phyloP scores from a whole-genome alignment of 2,329 filamentous ascomycete genomes.

The Talaromyces sp. region DNA sequence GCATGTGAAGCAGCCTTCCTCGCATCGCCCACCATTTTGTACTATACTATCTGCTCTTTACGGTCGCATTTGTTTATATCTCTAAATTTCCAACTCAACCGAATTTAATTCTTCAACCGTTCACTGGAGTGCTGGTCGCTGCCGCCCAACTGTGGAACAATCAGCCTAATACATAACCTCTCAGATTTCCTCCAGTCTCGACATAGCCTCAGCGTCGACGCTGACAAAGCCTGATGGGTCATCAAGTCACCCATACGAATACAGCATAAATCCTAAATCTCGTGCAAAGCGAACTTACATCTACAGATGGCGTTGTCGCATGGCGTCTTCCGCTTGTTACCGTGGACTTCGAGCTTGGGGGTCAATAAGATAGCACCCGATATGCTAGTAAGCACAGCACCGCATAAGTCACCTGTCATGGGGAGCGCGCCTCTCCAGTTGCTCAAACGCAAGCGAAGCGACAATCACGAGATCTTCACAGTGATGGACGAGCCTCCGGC shows the following conservation, averaged over 20 bases:
- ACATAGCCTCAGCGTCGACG: conserved; percentile 5
- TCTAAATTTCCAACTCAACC: not conserved
- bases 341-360: conserved; percentile 46
- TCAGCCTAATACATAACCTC: not conserved
- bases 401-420: conserved; percentile 31
- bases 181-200: not conserved
- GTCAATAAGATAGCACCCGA: conserved; percentile 46
- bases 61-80: not conserved
- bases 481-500: conserved; percentile 29
- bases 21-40: conserved; percentile 2
- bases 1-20: conserved; percentile 7
- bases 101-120: not conserved
- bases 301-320: conserved; percentile 30
- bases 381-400: conserved; percentile 39
- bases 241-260: conserved; percentile 2
- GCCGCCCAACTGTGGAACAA: conserved; percentile 1
- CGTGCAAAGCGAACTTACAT: not conserved
- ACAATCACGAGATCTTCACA: conserved; percentile 27
- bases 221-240: conserved; percentile 16
- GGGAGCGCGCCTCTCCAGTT: conserved; percentile 39
- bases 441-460: conserved; percentile 58
- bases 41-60: not conserved
- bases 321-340: conserved; percentile 50
- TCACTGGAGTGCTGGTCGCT: conserved; percentile 13
- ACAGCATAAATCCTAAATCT: not conserved